A percentile compares a stretch with the other conserved stretches of the same genome.
These are phyloP conservation scores for Podospora pseudoanserina DNA, from an alignment of 495 filamentous ascomycete species.

Conservation along the genomic window DNA sequence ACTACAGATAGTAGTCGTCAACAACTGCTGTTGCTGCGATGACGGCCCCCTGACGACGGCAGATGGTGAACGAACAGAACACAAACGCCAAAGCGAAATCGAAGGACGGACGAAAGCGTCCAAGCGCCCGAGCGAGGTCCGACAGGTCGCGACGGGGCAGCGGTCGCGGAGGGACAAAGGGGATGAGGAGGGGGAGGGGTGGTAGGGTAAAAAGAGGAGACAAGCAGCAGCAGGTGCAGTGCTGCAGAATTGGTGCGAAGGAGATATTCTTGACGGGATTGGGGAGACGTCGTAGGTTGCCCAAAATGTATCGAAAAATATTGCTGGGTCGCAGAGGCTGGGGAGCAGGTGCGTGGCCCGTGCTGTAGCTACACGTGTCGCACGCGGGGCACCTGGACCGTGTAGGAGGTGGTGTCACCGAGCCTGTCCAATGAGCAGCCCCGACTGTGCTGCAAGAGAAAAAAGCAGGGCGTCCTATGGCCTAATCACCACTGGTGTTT, in stretches of 20 bases:
- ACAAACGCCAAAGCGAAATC: neutral
- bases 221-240: neutral
- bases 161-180: neutral
- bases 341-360: constrained; percentile 3
- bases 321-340: neutral
- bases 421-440: constrained; percentile 2
- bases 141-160: neutral
- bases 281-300: neutral
- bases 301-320: constrained; percentile 5
- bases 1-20: neutral
- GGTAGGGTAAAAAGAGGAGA: neutral
- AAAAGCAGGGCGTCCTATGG: constrained; percentile 6
- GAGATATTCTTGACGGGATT: neutral
- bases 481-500: too few relatives aligned
- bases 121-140: neutral
- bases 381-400: constrained; percentile 2
- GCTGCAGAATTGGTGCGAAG: neutral
- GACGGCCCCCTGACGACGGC: constrained; percentile 13
- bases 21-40: neutral
- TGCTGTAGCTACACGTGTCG: constrained; percentile 7
- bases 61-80: neutral
- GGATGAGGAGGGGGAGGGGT: neutral
- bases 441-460: neutral
- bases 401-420: neutral
- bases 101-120: neutral